Evolutionary conservation across 2,329 filamentous ascomycete genomes (phyloP).

Genomic region (Neonectria hederae): DNA sequence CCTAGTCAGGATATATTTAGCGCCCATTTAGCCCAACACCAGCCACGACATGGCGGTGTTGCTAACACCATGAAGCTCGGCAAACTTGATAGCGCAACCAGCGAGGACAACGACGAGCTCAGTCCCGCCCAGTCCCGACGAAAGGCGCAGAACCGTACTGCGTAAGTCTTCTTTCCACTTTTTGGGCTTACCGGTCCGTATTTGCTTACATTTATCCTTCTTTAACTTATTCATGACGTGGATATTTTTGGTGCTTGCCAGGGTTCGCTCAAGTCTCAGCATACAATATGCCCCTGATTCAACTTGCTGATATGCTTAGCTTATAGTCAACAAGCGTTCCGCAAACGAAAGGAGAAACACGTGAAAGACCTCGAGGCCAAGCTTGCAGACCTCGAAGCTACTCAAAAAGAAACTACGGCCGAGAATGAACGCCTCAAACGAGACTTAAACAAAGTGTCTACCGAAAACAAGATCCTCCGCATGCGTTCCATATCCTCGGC

Average conservation of each 20-base stretch:
- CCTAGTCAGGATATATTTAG: conserved; percentile 52
- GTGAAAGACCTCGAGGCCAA: conserved; percentile 93
- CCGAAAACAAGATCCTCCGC: conserved; percentile 91
- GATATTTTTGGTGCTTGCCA: not conserved
- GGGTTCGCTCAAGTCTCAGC: not conserved
- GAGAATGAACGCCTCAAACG: conserved; percentile 90
- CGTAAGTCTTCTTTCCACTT: conserved; percentile 55
- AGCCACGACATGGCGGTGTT: conserved; percentile 36
- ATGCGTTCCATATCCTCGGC: conserved; percentile 53
- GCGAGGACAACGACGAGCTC: conserved; percentile 65
- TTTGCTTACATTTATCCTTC: not conserved
- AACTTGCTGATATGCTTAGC: conserved; percentile 25
- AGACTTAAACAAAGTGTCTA: conserved; percentile 82
- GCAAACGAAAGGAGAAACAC: conserved; percentile 93
- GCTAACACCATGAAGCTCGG: conserved; percentile 30
- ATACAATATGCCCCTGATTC: not conserved
- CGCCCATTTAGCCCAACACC: conserved; percentile 36
- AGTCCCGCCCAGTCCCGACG: conserved; percentile 67
- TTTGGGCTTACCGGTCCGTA: not conserved
- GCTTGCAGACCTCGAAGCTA: conserved; percentile 78
- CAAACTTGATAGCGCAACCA: conserved; percentile 52
- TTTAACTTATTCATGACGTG: not conserved
- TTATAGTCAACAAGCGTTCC: conserved; percentile 88
- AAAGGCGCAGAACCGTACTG: conserved; percentile 69
- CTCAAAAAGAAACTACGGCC: conserved; percentile 74